Evolutionary conservation across 2,329 filamentous ascomycete species (phyloP), one percentile per base, ranked within the genome.

Genomic region (Eutypa lata): DNA sequence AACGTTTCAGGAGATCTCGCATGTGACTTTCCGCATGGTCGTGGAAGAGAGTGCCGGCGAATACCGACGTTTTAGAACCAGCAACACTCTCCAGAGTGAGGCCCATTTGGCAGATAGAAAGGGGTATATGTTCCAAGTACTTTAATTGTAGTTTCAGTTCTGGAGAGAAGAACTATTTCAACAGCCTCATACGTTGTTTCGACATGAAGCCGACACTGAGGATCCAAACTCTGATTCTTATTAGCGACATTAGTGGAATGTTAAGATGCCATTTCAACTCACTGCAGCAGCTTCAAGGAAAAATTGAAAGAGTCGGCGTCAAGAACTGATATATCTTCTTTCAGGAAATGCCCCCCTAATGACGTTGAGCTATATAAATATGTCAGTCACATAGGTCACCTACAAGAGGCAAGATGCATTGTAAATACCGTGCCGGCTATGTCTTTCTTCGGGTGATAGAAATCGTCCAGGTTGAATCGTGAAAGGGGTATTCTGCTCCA

Each of bases 261-360:
- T 47, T 33, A 2, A 49, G 22, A 19, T 26, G n/a, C n/a, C n/a
- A n/a, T 28, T 24, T 19, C 10, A 43, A 44, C 48, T 44, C 37
- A 58, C 56, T 24, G 57, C 56, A 2, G 65, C 59, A 10, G 64
- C 64, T 2, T 62, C 62, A 1, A 64, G 51, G 62, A 59, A n/a
- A 70, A 63, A 1, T 58, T 62, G 55, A 74, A 74, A 53, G 74
- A 73, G 0, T 62, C 59, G 0, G 70, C 67, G 54, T 74, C 72
- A 48, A 73, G 73, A 0, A 47, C 47, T 1, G 53, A 63, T 0
- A 65, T 42, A 48, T 73, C 67, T 19, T 69, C 63, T 6, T 61
- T 45, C 6, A 72, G 54, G 45, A 71, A 69, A 49, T 71, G 60
- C 0, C 55, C 68, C 24, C 57, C 57, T n/a, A 35, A 35, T 14